Conservation (phyloP, 75 land plant species). For the Pinus taeda region DNA sequence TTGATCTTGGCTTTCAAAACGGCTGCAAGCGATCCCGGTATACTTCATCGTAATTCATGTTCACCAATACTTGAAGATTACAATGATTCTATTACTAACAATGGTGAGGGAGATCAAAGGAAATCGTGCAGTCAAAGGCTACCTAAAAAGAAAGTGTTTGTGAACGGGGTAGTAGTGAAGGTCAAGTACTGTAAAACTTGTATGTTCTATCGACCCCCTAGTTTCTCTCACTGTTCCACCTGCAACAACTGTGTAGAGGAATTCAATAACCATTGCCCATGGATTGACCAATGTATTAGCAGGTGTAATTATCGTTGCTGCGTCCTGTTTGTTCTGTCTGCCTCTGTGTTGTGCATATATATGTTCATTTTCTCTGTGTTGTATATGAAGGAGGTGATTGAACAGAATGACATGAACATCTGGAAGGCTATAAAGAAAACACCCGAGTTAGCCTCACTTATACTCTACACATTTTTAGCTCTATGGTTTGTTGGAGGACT, state of each 20-base stretch:
- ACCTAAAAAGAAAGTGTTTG: constrained; percentile 48
- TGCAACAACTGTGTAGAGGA: constrained; percentile 68
- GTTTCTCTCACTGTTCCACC: constrained; percentile 44
- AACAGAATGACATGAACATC: neutral
- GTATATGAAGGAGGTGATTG: constrained; percentile 7
- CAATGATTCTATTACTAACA: constrained; percentile 4
- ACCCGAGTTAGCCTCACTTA: constrained; percentile 16
- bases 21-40: constrained; percentile 65
- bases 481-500: constrained; percentile 28
- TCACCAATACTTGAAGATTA: constrained; percentile 41
- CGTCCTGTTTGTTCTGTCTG: constrained; percentile 20
- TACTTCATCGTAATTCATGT: constrained; percentile 43
- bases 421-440: constrained; percentile 1
- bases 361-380: constrained; percentile 12
- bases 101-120: constrained; percentile 15
- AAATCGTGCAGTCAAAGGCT: constrained; percentile 26
- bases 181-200: constrained; percentile 76
- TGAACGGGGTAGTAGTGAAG: constrained; percentile 55
- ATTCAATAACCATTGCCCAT: constrained; percentile 81
- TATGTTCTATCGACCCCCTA: constrained; percentile 67
- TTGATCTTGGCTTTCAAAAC: constrained; percentile 37
- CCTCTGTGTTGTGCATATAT: constrained; percentile 16
- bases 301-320: constrained; percentile 21
- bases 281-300: constrained; percentile 84
- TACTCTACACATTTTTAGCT: constrained; percentile 17